Conservation (phyloP, 2,329 filamentous ascomycete species). For the Fusarium scirpi region DNA sequence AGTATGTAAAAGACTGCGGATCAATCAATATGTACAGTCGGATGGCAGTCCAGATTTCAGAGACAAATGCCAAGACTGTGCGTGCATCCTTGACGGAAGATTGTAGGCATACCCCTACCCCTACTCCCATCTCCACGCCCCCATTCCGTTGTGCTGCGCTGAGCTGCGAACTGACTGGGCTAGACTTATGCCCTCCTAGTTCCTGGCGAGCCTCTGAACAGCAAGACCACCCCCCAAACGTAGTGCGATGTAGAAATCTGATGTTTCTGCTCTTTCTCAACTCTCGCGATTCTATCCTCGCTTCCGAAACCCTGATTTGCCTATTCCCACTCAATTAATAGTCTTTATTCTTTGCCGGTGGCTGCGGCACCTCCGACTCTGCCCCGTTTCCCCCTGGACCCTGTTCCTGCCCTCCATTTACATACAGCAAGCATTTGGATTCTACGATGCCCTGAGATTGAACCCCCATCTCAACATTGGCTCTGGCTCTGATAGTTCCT, state of each 20-base stretch:
- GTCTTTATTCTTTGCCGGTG: slow-evolving; percentile 39
- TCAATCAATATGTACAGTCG: slow-evolving; percentile 1
- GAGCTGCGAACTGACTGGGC: slow-evolving; percentile 23
- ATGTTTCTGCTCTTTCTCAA: slow-evolving; percentile 42
- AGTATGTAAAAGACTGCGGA: slow-evolving; percentile 14
- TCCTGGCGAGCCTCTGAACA: slow-evolving; percentile 26
- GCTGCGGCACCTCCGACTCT: slow-evolving; percentile 40
- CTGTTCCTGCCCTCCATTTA: slow-evolving; percentile 33
- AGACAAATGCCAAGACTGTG: slow-evolving; percentile 36
- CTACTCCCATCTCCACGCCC: slow-evolving; percentile 22
- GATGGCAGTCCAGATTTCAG: slow-evolving; percentile 15
- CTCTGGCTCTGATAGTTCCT: slow-evolving; percentile 22
- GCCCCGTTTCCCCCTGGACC: slow-evolving; percentile 37
- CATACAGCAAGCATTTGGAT: slow-evolving; percentile 28
- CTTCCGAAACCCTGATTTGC: slow-evolving; percentile 41
- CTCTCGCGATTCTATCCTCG: slow-evolving; percentile 40
- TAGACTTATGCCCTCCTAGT: slow-evolving; percentile 36
- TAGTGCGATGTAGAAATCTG: slow-evolving; percentile 41
- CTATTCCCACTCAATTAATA: slow-evolving; percentile 31
- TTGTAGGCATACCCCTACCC: slow-evolving; percentile 35
- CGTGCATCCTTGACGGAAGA: slow-evolving; percentile 28
- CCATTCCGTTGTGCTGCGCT: slow-evolving; percentile 16
- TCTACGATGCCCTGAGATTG: slow-evolving; percentile 38
- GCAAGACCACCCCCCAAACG: slow-evolving; percentile 34
- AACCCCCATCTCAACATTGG: slow-evolving; percentile 28